phyloP scores from a whole-genome alignment of 2,329 filamentous ascomycete genomes.

The Mycosphaerella arachidis region DNA sequence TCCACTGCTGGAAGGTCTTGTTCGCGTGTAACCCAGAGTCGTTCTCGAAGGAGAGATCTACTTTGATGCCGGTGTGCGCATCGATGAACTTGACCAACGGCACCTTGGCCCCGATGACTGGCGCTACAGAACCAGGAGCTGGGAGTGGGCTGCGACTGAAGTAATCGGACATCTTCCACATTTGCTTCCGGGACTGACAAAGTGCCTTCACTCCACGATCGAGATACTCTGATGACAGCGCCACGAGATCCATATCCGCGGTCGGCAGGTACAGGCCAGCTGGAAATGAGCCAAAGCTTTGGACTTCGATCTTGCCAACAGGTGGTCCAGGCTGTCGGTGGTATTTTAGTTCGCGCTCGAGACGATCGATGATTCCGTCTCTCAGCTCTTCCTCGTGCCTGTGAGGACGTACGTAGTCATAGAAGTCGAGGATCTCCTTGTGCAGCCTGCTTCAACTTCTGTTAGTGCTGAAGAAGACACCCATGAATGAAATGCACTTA shows the following conservation, averaged over 20 bases:
- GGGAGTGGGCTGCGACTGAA: constrained; percentile 57
- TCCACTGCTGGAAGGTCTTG: constrained; percentile 77
- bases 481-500: constrained; percentile 16
- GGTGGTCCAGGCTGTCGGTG: not conserved
- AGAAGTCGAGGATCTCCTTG: constrained; percentile 86
- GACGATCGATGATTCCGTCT: constrained; percentile 63
- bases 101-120: constrained; percentile 73
- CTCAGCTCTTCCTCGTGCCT: constrained; percentile 74
- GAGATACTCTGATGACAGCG: constrained; percentile 61
- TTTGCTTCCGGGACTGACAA: constrained; percentile 46
- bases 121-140: constrained; percentile 55
- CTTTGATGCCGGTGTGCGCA: constrained; percentile 67
- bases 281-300: constrained; percentile 92
- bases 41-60: constrained; percentile 96
- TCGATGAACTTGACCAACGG: constrained; percentile 92
- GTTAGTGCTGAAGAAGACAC: constrained; percentile 33
- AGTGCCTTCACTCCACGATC: constrained; percentile 50
- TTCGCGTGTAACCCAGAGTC: constrained; percentile 74
- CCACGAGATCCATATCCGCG: constrained; percentile 90
- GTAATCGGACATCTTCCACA: constrained; percentile 61
- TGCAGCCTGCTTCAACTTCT: constrained; percentile 56
- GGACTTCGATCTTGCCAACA: constrained; percentile 52
- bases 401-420: constrained; percentile 73
- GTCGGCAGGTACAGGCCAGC: constrained; percentile 68
- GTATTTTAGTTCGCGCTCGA: constrained; percentile 57